Base-by-base conservation (phyloP, 148 eudicot genomes). In the Agrostemma githago region DNA sequence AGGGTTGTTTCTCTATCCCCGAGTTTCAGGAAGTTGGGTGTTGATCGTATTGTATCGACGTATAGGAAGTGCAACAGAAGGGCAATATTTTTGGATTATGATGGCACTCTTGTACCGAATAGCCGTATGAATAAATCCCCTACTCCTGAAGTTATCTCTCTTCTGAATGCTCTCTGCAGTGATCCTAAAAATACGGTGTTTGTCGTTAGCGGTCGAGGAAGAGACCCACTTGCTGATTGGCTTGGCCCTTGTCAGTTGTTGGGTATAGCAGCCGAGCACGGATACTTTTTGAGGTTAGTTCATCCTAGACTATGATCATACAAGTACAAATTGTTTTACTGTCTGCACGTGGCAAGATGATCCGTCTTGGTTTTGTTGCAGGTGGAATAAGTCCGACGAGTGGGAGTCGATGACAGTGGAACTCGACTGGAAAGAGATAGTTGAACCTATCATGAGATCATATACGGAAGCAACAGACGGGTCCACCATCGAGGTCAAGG, bases 391-490 rank as follows among this genome's bases (percentile, higher is more conserved):
- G 34, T 74, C 77, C 51, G 81, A 77, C 10, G 89, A 85, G 5
- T 92, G 97, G 97, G 89, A 89, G 72, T 72, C 88, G 19, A 76
- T 76, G 60, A 64, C 73, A n/a, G 69, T 68, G 2, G 89, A 86
- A 70, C 86, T 89, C 67, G 89, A 86, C n/a, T 89, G 97, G 97
- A 89, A 85, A 79, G 88, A 92, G 74, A 88, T 92, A 67, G 97
- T 86, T 41, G 88, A 86, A 77, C 97, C 97, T 10, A 73, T 92
- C 60, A 89, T 89, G 97, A 81, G 73, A 71, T 80, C 82, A 1
- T 92, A 92, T 65, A 88, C 85, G 3, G 95, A 89, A 76, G 89
- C 97, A 72, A 92, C 97, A 1, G 97, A 92, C 82, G 97, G 97
- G 5, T 92, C 97, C 10, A 82, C 73, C 74, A 84, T 92, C 38